Evolutionary conservation across 345 rosid species (phyloP).

Genomic region (Iberis pinnata): DNA sequence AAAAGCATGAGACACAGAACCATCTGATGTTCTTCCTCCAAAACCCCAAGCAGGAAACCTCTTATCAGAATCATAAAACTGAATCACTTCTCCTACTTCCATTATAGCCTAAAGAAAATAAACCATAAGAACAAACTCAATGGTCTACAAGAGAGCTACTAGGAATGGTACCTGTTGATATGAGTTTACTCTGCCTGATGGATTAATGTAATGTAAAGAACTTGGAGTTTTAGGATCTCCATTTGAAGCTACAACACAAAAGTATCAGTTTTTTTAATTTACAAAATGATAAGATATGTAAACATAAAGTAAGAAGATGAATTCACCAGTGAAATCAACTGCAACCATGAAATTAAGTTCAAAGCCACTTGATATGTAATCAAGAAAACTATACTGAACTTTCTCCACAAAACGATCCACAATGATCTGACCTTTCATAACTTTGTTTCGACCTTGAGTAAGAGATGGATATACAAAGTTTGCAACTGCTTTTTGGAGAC

Average conservation of each 20-base stretch:
- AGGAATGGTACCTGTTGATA: conserved; percentile 75
- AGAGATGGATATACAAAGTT: conserved; percentile 42
- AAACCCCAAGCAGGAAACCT: conserved; percentile 87
- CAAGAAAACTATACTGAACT: conserved; percentile 65
- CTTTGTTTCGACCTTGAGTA: conserved; percentile 51
- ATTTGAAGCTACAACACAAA: conserved; percentile 61
- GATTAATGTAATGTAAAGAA: conserved; percentile 83
- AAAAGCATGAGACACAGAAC: conserved; percentile 68
- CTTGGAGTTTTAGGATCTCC: conserved; percentile 57
- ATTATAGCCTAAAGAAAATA: conserved; percentile 55
- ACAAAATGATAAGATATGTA: background rate
- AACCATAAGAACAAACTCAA: background rate
- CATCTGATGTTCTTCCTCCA: conserved; percentile 59
- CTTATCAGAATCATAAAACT: conserved; percentile 76
- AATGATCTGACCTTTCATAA: conserved; percentile 64
- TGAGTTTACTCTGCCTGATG: conserved; percentile 65
- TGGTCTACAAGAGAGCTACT: background rate
- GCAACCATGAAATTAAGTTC: conserved; percentile 92
- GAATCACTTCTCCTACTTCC: conserved; percentile 82
- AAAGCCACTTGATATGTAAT: conserved; percentile 77
- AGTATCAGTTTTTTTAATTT: background rate
- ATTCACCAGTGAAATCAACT: conserved; percentile 81
- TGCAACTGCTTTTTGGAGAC: conserved; percentile 38
- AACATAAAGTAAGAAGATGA: conserved; percentile 4
- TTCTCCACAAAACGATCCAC: conserved; percentile 61